Base-by-base conservation (phyloP, 1,284 basidiomycete species). In the Salmacisia buchloeana region DNA sequence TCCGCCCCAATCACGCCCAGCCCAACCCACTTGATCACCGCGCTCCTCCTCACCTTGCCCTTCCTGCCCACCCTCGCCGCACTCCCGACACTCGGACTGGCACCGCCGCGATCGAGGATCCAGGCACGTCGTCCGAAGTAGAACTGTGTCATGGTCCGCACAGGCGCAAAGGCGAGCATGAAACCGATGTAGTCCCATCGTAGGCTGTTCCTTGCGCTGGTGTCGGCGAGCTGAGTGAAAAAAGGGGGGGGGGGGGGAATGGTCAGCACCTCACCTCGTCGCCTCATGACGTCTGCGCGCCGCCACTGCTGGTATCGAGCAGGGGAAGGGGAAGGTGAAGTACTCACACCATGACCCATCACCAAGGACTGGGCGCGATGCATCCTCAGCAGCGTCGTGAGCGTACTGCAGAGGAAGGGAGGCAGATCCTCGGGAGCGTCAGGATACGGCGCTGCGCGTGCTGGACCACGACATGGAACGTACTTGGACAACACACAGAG, bases 341-440 rank as follows among this genome's bases (percentile, higher is more conserved):
- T n/a, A n/a, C n/a, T n/a, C n/a, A n/a, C n/a, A n/a, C n/a, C n/a
- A n/a, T 33, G 29, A n/a, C 49, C 49, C 27, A 54, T 9, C 1
- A 33, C 34, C 12, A 33, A 54, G 3, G 49, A 18, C 18, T 54
- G 49, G 6, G 49, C 49, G 15, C 49, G 49, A n/a, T 54, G 34
- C 27, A 31, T n/a, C 15, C 49, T 27, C 18, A 54, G 27, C 2
- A 27, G 18, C 29, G 34, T 15, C 13, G 49, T 33, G 27, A 54
- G 18, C 27, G 49, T 33, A n/a, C 49, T 54, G 49, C 29, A 33
- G 7, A 54, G 27, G 49, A 54, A 54, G 21, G 46, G 46, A 45
- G 41, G n/a, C 36, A 18, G 36, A 9, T 38, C 36, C 18, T n/a
- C 18, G 39, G 39, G 6, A 18, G 15, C 4, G 39, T 15, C 18